Base-by-base conservation (phyloP, 2,329 filamentous ascomycete genomes). In the Calonectria hongkongensis region DNA sequence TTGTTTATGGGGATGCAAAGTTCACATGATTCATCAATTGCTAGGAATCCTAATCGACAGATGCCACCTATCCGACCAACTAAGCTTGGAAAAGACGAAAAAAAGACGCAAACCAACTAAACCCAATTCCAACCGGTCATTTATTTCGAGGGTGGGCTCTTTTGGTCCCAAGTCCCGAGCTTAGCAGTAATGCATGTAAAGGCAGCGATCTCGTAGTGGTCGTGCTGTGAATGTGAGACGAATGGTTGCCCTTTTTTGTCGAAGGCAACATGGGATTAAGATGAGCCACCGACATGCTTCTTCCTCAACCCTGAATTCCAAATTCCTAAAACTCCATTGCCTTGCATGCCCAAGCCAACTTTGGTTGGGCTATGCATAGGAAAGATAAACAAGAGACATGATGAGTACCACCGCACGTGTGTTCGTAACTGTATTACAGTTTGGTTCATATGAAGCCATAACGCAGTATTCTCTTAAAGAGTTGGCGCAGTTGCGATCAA, bases 401-500 rank as follows among this genome's bases (percentile, higher is more conserved):
- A 12, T 36, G 39, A 28, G 6, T 21, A 25, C 67, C 16, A 43
- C 15, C 45, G 39, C 33, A 41, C 6, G 3, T 27, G 13, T 41
- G 21, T 12, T 41, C 21, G 2, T 27, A 13, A 27, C n/a, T 21
- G 6, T 18, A 27, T 27, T 28, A 13, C 7, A 8, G 13, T 6
- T 27, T 62, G 36, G 33, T 18, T 27, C 27, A 18, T 21, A 16
- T 15, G 12, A 28, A n/a, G 12, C 48, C 36, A 41, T 13, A 5
- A 8, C 2, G 33, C 13, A 60, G 33, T 6, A 27, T 64, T 8
- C 9, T 25, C 21, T 66, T n/a, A 75, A 16, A 80, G 71, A 13
- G 76, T 74, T 3, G 84, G 84, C 3, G 84, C 84, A 3, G 83
- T 85, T 25, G 83, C 84, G 64, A 85, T 85, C 43, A 85, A 73